Percentiles rank a stretch among this genome's conserved stretches.
These are phyloP conservation scores for Tolypocladium cylindrosporum DNA, from an alignment of 2,329 filamentous ascomycete genomes.

Conservation along the genomic window DNA sequence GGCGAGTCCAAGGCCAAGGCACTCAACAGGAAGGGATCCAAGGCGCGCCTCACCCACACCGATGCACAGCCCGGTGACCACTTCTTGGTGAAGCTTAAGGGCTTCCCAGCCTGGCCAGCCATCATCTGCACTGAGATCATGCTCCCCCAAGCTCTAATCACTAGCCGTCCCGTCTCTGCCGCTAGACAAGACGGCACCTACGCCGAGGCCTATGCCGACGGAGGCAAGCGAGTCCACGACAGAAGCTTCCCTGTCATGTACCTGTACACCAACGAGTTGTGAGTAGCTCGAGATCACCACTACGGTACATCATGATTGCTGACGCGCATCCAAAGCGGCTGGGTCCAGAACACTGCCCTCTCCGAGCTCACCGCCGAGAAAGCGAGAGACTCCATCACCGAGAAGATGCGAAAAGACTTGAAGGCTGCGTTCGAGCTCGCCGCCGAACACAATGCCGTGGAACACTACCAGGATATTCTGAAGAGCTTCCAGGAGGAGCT, in stretches of 20 bases:
- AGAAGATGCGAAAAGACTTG: conserved; percentile 74
- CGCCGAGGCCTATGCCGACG: conserved; percentile 77
- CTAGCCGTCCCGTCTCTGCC: conserved; percentile 73
- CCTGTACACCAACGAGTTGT: conserved; percentile 94
- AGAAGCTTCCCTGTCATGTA: conserved; percentile 95
- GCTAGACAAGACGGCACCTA: conserved; percentile 75
- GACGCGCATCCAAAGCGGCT: conserved; percentile 51
- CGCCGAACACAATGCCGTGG: conserved; percentile 63
- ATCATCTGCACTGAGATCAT: conserved; percentile 93
- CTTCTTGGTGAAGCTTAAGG: conserved; percentile 89
- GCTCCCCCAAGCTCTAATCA: conserved; percentile 70
- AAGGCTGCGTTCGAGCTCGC: conserved; percentile 73
- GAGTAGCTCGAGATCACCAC: conserved; percentile 33
- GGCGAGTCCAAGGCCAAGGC: conserved; percentile 66
- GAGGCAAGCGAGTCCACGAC: conserved; percentile 75
- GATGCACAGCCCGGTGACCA: conserved; percentile 85
- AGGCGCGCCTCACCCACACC: conserved; percentile 58
- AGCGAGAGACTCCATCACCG: conserved; percentile 56
- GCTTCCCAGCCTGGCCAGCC: conserved; percentile 87
- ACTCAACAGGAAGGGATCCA: conserved; percentile 76
- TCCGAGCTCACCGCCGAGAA: conserved; percentile 66
- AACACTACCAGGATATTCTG: conserved; percentile 77
- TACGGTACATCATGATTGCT: conserved; percentile 4
- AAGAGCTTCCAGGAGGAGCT: conserved; percentile 57
- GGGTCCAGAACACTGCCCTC: conserved; percentile 80